Evolutionary conservation across 345 rosid genomes (phyloP).

Genomic region (Leavenworthia alabamica): DNA sequence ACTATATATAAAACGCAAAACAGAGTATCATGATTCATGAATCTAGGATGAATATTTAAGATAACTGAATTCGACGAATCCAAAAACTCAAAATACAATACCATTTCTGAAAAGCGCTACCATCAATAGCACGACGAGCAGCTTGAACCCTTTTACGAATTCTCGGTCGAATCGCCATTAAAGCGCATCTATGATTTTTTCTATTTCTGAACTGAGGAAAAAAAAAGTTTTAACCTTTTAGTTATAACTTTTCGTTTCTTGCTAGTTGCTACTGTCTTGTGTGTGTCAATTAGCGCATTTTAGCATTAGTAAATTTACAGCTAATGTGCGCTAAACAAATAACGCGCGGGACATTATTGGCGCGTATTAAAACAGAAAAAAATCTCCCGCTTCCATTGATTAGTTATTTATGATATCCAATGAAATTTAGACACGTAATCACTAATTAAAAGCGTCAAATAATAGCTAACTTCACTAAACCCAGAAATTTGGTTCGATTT

Average conservation of each 20-base stretch:
- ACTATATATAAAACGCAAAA: conserved; percentile 33
- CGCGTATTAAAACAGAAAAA: conserved; percentile 8
- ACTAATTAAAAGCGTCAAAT: no score
- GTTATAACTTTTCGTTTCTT: not conserved
- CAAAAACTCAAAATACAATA: conserved; percentile 4
- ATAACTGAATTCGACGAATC: not conserved
- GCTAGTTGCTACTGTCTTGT: not conserved
- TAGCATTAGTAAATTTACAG: not conserved
- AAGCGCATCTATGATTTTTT: conserved; percentile 17
- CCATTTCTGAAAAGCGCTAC: conserved; percentile 80
- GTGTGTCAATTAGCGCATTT: conserved; percentile 11
- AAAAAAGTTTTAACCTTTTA: not conserved
- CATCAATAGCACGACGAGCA: conserved; percentile 63
- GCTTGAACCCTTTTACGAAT: conserved; percentile 66
- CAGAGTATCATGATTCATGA: conserved; percentile 14
- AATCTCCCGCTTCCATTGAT: no score
- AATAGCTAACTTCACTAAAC: no score
- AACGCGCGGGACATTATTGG: conserved; percentile 7
- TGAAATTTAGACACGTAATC: no score
- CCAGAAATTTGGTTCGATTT: no score
- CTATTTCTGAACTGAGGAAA: conserved; percentile 11
- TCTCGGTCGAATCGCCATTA: conserved; percentile 55
- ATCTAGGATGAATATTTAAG: not conserved
- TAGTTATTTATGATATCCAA: no score
- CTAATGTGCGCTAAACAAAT: conserved; percentile 20